Conservation (phyloP, 768 basidiomycete species). For the Leucogyrophana mollusca region DNA sequence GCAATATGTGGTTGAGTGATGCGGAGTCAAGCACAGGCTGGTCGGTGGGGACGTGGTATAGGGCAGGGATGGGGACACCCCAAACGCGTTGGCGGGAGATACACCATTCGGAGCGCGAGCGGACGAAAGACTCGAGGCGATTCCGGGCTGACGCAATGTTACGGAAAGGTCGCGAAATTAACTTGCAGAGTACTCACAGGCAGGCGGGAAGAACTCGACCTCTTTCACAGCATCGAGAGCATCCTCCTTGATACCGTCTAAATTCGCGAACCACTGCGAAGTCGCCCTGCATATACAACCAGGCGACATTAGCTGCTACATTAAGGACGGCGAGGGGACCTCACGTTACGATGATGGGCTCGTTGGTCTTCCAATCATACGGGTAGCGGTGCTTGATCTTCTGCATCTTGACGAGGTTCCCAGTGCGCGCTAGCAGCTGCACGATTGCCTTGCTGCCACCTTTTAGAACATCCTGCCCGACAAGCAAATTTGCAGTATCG, state of each 20-base stretch:
- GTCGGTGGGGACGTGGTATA: conserved; percentile 66
- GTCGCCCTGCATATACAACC: conserved; percentile 59
- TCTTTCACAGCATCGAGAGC: conserved; percentile 67
- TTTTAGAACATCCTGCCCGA: conserved; percentile 72
- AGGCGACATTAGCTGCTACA: not conserved
- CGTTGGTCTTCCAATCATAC: conserved; percentile 94
- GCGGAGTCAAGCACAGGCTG: conserved; percentile 60
- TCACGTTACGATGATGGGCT: conserved; percentile 89
- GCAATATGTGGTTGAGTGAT: conserved; percentile 73
- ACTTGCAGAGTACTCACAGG: conserved; percentile 50
- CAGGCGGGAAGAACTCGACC: conserved; percentile 74
- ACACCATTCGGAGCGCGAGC: conserved; percentile 95
- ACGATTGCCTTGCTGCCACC: conserved; percentile 70
- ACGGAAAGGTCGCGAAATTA: not conserved
- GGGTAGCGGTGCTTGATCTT: conserved; percentile 86
- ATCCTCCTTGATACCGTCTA: conserved; percentile 77
- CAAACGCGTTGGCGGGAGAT: conserved; percentile 97
- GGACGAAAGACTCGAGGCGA: conserved; percentile 85
- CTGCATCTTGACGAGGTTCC: conserved; percentile 60
- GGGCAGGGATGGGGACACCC: conserved; percentile 94
- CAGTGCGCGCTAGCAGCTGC: conserved; percentile 52
- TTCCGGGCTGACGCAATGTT: conserved; percentile 59
- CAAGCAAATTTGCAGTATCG: conserved; percentile 41
- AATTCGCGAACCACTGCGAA: conserved; percentile 96
- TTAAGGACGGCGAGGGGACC: conserved; percentile 19